These are phyloP conservation scores for Fusarium pilosicola DNA, from an alignment of 2,329 filamentous ascomycete genomes.

Conservation along the genomic window DNA sequence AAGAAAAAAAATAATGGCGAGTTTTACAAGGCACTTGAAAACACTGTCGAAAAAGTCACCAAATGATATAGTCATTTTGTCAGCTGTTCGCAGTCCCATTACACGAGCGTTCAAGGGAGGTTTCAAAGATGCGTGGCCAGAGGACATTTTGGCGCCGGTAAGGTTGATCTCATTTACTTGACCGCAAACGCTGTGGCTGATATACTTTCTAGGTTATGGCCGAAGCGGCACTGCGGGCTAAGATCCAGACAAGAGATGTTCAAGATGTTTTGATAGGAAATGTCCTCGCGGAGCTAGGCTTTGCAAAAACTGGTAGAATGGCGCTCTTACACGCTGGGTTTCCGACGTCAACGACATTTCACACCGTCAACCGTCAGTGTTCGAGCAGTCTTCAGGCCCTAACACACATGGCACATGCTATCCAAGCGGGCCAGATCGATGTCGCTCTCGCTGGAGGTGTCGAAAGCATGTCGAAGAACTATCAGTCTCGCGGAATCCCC, in stretches of 20 bases:
- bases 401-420: slow-evolving; percentile 76
- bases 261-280: slow-evolving; percentile 87
- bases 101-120: slow-evolving; percentile 83
- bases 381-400: slow-evolving; percentile 82
- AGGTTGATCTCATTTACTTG: rapidly evolving
- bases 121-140: slow-evolving; percentile 87
- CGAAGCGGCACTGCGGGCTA: slow-evolving; percentile 46
- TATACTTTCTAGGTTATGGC: not conserved
- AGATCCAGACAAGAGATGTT: slow-evolving; percentile 64
- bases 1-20: not conserved
- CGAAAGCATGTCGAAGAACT: slow-evolving; percentile 95
- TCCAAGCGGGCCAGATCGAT: slow-evolving; percentile 76
- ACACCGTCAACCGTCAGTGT: slow-evolving; percentile 90
- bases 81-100: slow-evolving; percentile 86
- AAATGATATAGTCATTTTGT: slow-evolving; percentile 85
- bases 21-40: not conserved
- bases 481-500: slow-evolving; percentile 82
- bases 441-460: slow-evolving; percentile 85
- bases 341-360: slow-evolving; percentile 75
- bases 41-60: slow-evolving; percentile 66
- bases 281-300: slow-evolving; percentile 88
- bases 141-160: slow-evolving; percentile 80
- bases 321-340: slow-evolving; percentile 84
- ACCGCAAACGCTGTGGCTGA: rapidly evolving
- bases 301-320: slow-evolving; percentile 89